Conservation (phyloP, 345 rosid species). For the Eucalyptus camaldulensis region DNA sequence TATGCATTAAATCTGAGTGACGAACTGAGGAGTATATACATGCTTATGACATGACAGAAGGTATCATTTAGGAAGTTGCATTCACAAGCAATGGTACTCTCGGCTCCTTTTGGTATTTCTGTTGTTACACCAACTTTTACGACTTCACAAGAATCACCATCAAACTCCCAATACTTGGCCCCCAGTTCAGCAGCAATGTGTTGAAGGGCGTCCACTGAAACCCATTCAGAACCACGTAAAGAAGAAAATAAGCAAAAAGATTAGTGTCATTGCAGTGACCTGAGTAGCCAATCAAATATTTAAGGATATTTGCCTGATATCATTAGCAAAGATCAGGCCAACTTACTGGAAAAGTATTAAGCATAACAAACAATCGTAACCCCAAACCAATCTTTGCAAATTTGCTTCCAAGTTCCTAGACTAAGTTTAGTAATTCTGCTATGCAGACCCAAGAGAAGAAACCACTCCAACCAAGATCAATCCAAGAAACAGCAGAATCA, state of each 20-base stretch:
- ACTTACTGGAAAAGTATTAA: neutral
- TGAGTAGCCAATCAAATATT: neutral
- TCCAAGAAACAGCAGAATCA: neutral
- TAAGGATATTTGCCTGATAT: neutral
- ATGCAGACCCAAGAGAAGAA: neutral
- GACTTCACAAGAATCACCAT: conserved; percentile 24
- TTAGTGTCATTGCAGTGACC: neutral
- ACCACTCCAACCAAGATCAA: neutral
- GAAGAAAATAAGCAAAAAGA: neutral
- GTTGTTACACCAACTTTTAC: conserved; percentile 1
- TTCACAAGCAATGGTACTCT: conserved; percentile 13
- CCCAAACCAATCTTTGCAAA: neutral
- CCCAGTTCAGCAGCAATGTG: conserved; percentile 42
- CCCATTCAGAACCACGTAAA: neutral
- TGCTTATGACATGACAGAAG: conserved; percentile 13
- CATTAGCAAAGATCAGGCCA: neutral
- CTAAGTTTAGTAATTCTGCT: neutral
- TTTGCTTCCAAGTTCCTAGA: neutral
- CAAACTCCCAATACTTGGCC: conserved; percentile 32
- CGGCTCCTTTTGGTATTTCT: conserved; percentile 1
- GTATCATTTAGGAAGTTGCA: conserved; percentile 14
- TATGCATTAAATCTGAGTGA: neutral
- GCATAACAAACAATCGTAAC: neutral
- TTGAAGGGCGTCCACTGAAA: conserved; percentile 33
- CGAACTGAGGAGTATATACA: conserved; percentile 7